Conservation (phyloP, 257 asterid species). For the Prunella vulgaris region DNA sequence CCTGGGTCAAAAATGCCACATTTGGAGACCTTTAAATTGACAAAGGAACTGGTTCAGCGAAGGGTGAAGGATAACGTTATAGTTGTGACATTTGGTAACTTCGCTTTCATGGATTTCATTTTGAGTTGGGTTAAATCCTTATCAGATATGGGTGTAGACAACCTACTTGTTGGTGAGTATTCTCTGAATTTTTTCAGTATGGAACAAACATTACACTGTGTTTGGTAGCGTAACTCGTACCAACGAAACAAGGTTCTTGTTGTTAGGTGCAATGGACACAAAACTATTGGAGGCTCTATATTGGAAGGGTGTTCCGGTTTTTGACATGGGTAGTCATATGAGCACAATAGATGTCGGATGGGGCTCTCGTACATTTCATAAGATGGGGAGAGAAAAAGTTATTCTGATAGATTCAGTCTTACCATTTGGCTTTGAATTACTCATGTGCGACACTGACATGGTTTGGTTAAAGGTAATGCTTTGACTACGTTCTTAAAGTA, state of each 20-base stretch:
- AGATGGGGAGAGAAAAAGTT: slow-evolving; percentile 96
- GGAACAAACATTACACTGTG: slow-evolving; percentile 5
- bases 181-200: slow-evolving; percentile 15
- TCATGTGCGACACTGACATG: slow-evolving; percentile 99
- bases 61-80: slow-evolving; percentile 73
- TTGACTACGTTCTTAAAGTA: slow-evolving; percentile 8
- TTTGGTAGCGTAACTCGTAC: slow-evolving; percentile 15
- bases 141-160: slow-evolving; percentile 78
- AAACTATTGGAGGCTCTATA: slow-evolving; percentile 89
- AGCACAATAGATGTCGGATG: slow-evolving; percentile 96
- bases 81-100: slow-evolving; percentile 89
- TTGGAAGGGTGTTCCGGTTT: slow-evolving; percentile 95
- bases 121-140: slow-evolving; percentile 95
- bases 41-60: slow-evolving; percentile 72
- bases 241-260: slow-evolving; percentile 5
- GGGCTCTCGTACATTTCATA: slow-evolving; percentile 94
- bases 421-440: slow-evolving; percentile 79
- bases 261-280: slow-evolving; percentile 97
- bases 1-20: slow-evolving; percentile 89
- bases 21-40: slow-evolving; percentile 57
- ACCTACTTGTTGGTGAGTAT: slow-evolving; percentile 84
- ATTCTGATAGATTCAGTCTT: slow-evolving; percentile 78
- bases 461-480: slow-evolving; percentile 94
- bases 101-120: slow-evolving; percentile 97
- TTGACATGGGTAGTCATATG: slow-evolving; percentile 99